Base-by-base conservation (phyloP, 257 asterid genomes). In the Solanum pinnatisectum region DNA sequence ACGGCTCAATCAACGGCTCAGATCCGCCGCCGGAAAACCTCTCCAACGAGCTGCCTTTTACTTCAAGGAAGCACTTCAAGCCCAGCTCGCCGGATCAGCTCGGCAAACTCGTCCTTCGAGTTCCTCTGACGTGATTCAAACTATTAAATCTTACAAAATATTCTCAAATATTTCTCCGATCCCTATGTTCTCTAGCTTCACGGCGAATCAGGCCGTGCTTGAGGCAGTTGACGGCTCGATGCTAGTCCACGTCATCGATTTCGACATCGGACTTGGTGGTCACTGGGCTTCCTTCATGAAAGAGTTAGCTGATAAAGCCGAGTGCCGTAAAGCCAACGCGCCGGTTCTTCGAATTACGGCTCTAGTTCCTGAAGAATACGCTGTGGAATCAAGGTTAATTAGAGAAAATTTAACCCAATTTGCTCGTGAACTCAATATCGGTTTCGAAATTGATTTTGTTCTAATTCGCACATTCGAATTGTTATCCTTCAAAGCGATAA, bases 241-340 rank as follows among this genome's bases (percentile, higher is more conserved):
- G 78, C 90, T 89, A 46, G 93, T 95, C 91, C 99, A 96, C 89
- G 94, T 92, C 92, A 92, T 96, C 90, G 99, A 96, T 86, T 96
- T 96, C 84, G 98, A 96, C 63, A 93, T 93, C 84, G 94, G 96
- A 25, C 87, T 92, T 0, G 96, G 96, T 4, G 94, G 94, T 87
- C 96, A 94, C 87, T 96, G 98, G 98, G 98, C 98, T 22, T 96
- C 99, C 40, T 96, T 96, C 95, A 89, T 97, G 93, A 95, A 91
- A 27, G 99, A 96, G 89, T 91, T 97, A 11, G 93, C 99, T 6
- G 97, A 94, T 32, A 92, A 91, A 73, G 91, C 96, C 42, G 95
- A 91, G 52, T 71, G 91, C 4, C 92, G 94, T 0, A 89, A 92
- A 85, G 49, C 90, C 8, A 86, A 85, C 44, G 83, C 93, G 33